Conservation (phyloP, 371 early-diverging fungal genomes). For the Apophysomyces variabilis region DNA sequence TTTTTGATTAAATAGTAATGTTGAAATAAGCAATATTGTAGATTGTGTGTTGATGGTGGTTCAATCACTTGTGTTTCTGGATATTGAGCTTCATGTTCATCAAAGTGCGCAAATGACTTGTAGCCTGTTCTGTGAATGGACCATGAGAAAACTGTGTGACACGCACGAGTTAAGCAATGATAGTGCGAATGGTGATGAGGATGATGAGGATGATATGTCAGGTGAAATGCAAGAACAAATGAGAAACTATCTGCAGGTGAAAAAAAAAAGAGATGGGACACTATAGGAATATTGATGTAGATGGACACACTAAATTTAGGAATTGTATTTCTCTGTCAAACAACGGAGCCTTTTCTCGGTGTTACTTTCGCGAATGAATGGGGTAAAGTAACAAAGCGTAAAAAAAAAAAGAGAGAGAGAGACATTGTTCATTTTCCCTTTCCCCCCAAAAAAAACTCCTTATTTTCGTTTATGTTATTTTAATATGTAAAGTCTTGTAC, state of each 20-base stretch:
- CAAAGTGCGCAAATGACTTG: slow-evolving; percentile 3
- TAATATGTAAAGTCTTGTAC: background rate
- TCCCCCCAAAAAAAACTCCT: background rate
- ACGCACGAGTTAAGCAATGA: background rate
- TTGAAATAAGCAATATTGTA: background rate
- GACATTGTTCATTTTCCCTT: background rate
- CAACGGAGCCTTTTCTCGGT: slow-evolving; percentile 13
- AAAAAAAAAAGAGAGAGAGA: background rate
- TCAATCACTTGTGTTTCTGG: slow-evolving; percentile 7
- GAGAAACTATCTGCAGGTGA: slow-evolving; percentile 13
- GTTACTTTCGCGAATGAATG: slow-evolving; percentile 5
- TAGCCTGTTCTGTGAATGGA: slow-evolving; percentile 10
- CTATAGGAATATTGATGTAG: background rate
- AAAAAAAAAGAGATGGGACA: slow-evolving; percentile 3
- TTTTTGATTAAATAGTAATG: background rate
- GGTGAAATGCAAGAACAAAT: slow-evolving; percentile 10
- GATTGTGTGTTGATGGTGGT: slow-evolving; percentile 11
- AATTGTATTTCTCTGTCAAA: slow-evolving; percentile 13
- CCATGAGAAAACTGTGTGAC: slow-evolving; percentile 9
- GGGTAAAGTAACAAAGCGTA: slow-evolving; percentile 7
- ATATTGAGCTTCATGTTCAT: slow-evolving; percentile 13
- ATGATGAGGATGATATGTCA: background rate
- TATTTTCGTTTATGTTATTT: background rate
- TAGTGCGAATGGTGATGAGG: background rate
- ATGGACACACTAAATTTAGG: slow-evolving; percentile 11